Percentiles rank a stretch among this genome's conserved stretches.
Evolutionary conservation across 2,329 filamentous ascomycete species (phyloP).

Genomic region (Xylaria sp.): DNA sequence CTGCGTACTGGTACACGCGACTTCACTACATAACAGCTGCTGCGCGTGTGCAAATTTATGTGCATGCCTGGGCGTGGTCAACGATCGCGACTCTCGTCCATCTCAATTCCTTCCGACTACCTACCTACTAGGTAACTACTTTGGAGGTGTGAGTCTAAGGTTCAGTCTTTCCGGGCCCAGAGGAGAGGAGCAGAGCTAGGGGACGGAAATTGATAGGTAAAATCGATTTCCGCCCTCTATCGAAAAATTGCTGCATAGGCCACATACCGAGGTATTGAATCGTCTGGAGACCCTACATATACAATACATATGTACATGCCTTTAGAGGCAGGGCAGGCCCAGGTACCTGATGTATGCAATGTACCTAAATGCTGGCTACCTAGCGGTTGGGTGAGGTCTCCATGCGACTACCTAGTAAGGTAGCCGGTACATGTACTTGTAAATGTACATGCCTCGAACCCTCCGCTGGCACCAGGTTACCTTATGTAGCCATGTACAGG

Average conservation of each 20-base stretch:
- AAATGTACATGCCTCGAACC: no score
- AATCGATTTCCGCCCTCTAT: neutral
- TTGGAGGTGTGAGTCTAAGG: no score
- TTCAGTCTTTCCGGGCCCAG: neutral
- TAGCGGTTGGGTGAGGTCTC: neutral
- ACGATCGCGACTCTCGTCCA: neutral
- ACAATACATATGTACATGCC: neutral
- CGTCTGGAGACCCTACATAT: no score
- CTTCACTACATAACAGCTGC: neutral
- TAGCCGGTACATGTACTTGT: neutral
- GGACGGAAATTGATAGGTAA: neutral
- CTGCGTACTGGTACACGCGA: neutral
- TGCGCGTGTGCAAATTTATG: conserved; percentile 11
- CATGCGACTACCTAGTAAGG: neutral
- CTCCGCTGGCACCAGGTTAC: neutral
- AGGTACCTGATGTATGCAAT: neutral
- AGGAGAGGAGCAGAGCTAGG: neutral
- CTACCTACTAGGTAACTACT: no score
- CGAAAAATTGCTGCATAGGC: neutral
- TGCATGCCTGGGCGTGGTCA: neutral
- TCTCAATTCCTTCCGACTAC: no score
- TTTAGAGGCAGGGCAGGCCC: neutral
- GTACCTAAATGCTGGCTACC: neutral
- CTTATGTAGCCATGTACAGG: no score
- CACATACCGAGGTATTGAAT: neutral